Evolutionary conservation across 176 grass and related monocot species (phyloP), one percentile per base, ranked within the genome.

Genomic region (Rhynchospora breviuscula): DNA sequence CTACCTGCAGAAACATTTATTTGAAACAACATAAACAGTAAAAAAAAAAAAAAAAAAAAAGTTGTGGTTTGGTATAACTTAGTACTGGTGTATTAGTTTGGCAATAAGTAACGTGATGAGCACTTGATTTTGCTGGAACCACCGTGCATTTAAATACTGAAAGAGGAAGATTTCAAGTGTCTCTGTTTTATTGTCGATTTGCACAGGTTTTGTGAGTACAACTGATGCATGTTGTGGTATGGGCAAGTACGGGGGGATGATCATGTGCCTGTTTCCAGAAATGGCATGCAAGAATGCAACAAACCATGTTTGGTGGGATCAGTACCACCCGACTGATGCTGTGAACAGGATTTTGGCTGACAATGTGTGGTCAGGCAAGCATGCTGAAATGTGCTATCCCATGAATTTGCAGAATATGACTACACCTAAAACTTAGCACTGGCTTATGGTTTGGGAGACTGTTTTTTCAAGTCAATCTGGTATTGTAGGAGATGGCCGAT

Each of bases 201-300:
- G 10, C 65, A 47, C 81, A 96, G 93, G 90, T 87, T 96, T 96
- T 69, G 53, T 73, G 47, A 91, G 88, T 40, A 90, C 88, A 40
- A 90, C 90, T 63, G 85, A 92, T 70, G 93, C 93, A 60, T 96
- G 93, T 48, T 93, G 93, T 84, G 93, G 93, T 43, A 51, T 90
- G 53, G 93, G 93, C 45, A 89, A 91, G 63, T 89, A 93, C 68
- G 93, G 93, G 59, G 93, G 93, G 43, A 68, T 93, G 59, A 69
- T 96, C 85, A 91, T 96, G 85, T 96, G 93, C 8, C 57, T 93
- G 86, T 85, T 96, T 81, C 93, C 93, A 79, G 89, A 93, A 79
- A 96, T 96, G 93, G 93, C 90, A 2, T 96, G 93, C 83, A 86
- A 59, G 0, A 75, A 96, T 43, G 93, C 93, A n/a, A 90, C 93